Evolutionary conservation across 768 basidiomycete species (phyloP), one percentile per base, ranked within the genome.

Genomic region (Rhodotorula babjevae): DNA sequence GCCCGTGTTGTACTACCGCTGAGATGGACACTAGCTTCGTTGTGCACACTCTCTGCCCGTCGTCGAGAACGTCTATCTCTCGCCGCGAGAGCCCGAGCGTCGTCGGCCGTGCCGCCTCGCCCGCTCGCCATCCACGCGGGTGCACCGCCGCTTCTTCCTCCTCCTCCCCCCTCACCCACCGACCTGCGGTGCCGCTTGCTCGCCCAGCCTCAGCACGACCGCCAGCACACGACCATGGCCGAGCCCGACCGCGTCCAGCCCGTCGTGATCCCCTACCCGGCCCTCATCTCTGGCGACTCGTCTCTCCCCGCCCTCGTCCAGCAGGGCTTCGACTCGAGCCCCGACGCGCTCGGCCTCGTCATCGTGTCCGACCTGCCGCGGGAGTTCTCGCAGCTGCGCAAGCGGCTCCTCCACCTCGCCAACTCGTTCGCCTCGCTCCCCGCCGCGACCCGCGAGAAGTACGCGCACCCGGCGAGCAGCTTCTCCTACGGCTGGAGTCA

Each of bases 401-500:
- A 89, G 77, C 83, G 86, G 40, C 83, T 97, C 47, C 85, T 99
- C 67, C 87, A 84, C 73, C 83, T 92, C 57, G 40, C 91, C 9
- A 87, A 91, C 81, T 82, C 84, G 42, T 93, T 97, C 79, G 88
- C 90, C 1, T 84, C 84, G 33, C 83, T 95, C 18, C 87, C 89
- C 42, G 87, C 89, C 67, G 78, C 80, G 27, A 81, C 81, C 27
- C 85, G 90, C 60, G 92, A 96, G 80, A 86, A 85, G 66, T 91
- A 91, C 78, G 85, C 87, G 31, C 88, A 93, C 81, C 83, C 87
- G 2, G 82, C 81, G 36, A 90, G 53, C n/a, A 40, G 33, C 29
- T 76, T 64, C 73, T 90, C 89, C 79, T 97, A 93, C 81, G 95
- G 95, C n/a, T 98, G 95, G 95, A 91, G 90, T 57, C 91, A 95